Evolutionary conservation across 164 flowering plant genomes (phyloP).

Genomic region (Vitis rupestris): DNA sequence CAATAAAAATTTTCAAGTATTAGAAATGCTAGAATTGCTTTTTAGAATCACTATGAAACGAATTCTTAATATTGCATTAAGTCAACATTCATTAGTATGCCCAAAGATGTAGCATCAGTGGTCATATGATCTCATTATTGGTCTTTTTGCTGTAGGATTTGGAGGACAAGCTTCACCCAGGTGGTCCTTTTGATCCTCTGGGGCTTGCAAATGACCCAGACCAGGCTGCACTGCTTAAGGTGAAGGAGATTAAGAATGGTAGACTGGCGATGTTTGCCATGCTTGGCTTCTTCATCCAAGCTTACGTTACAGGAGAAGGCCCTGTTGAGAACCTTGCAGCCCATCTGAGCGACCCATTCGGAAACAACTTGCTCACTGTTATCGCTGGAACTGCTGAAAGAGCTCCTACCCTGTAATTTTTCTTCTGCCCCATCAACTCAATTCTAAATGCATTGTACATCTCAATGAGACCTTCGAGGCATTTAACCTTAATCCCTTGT

Average conservation of each 20-base stretch:
- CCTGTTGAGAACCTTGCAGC: conserved; percentile 90
- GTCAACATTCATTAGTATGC: too few species aligned
- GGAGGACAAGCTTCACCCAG: conserved; percentile 94
- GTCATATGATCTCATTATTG: neutral
- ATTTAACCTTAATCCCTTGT: neutral
- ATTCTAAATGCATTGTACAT: conserved; percentile 11
- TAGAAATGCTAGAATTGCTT: too few species aligned
- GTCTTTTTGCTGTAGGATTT: conserved; percentile 40
- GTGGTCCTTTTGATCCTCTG: conserved; percentile 93
- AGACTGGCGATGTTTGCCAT: conserved; percentile 98
- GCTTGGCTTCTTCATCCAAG: conserved; percentile 95
- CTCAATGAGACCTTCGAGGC: conserved; percentile 4
- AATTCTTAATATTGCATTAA: too few species aligned
- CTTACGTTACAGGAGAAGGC: conserved; percentile 96
- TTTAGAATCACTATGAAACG: too few species aligned
- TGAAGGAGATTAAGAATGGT: conserved; percentile 98
- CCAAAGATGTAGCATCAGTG: too few species aligned
- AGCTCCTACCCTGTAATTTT: conserved; percentile 65
- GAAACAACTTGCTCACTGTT: conserved; percentile 96
- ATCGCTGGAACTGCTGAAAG: conserved; percentile 71
- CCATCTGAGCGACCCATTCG: conserved; percentile 95
- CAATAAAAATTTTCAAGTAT: too few species aligned
- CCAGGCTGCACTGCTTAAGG: conserved; percentile 85
- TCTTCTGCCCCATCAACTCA: neutral
- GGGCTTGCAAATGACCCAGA: conserved; percentile 89